Evolutionary conservation across 176 grass and related monocot genomes (phyloP).

Genomic region (Otatea glauca): DNA sequence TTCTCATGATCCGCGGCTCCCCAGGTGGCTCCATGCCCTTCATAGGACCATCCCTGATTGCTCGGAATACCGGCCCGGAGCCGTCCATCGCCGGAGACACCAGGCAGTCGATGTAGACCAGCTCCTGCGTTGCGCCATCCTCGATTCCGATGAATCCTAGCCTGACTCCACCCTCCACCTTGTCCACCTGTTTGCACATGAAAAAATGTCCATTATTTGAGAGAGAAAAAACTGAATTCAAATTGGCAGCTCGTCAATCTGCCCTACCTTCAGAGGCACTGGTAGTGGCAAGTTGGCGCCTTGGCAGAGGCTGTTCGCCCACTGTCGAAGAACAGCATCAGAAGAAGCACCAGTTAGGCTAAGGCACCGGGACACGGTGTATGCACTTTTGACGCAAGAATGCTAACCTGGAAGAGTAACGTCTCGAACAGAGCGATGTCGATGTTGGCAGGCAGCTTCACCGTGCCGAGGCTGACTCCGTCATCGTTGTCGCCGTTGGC

Average conservation of each 20-base stretch:
- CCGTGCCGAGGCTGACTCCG: constrained; percentile 76
- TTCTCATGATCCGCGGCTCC: constrained; percentile 87
- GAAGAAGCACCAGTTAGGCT: background rate
- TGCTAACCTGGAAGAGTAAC: constrained; percentile 70
- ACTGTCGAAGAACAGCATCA: constrained; percentile 52
- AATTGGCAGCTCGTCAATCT: background rate
- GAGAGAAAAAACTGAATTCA: background rate
- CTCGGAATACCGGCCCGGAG: constrained; percentile 66
- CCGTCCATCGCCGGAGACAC: constrained; percentile 56
- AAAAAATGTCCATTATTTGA: background rate
- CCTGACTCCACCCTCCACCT: constrained; percentile 70
- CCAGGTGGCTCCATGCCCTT: constrained; percentile 72
- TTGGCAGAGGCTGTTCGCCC: constrained; percentile 96
- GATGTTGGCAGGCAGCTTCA: constrained; percentile 89
- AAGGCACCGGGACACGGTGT: background rate
- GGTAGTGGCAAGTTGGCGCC: constrained; percentile 88
- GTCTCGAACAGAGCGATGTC: constrained; percentile 67
- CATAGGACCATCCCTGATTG: constrained; percentile 72
- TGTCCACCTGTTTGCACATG: constrained; percentile 71
- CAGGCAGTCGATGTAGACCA: constrained; percentile 88
- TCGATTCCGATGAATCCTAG: constrained; percentile 70
- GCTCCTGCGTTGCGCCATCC: constrained; percentile 54
- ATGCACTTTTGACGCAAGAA: background rate
- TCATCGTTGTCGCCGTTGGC: constrained; percentile 47
- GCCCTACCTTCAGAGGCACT: constrained; percentile 80